These are phyloP conservation scores for Ciborinia camelliae DNA, from an alignment of 2,329 filamentous ascomycete genomes.

Conservation along the genomic window DNA sequence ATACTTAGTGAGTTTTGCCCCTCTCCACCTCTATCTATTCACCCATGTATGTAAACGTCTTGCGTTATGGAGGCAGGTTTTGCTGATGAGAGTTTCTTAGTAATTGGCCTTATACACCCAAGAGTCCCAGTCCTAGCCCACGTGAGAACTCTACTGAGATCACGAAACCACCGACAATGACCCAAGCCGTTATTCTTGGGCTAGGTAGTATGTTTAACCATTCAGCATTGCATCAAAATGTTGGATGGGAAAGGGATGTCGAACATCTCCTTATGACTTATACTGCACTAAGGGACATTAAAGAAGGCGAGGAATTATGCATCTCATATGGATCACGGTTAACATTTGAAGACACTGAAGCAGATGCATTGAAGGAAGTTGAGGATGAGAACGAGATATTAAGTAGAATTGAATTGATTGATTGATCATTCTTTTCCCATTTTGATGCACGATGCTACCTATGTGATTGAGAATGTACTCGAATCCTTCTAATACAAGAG, in stretches of 20 bases:
- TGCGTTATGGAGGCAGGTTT: background rate
- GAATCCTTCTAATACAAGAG: background rate
- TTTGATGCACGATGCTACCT: conserved; percentile 1
- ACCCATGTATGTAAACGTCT: background rate
- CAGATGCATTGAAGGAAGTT: conserved; percentile 22
- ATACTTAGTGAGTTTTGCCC: conserved; percentile 48
- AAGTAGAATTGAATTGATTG: conserved; percentile 36
- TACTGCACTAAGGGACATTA: conserved; percentile 47
- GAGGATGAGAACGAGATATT: conserved; percentile 34
- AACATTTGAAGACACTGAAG: conserved; percentile 40
- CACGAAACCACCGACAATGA: background rate
- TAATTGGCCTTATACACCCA: conserved; percentile 22
- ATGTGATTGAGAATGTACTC: background rate
- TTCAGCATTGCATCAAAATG: conserved; percentile 49
- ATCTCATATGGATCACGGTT: conserved; percentile 40
- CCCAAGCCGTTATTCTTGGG: conserved; percentile 45
- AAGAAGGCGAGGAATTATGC: conserved; percentile 53
- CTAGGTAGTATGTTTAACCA: conserved; percentile 59
- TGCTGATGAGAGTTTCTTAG: conserved; percentile 13
- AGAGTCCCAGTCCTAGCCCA: conserved; percentile 17
- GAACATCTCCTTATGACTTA: conserved; percentile 47
- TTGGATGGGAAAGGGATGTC: conserved; percentile 52
- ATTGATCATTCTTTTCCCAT: conserved; percentile 20
- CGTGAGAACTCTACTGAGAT: conserved; percentile 45
- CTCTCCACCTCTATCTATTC: background rate